Evolutionary conservation across 805 yeast genomes (phyloP).

Genomic region (Barnettozyma sucrosica): DNA sequence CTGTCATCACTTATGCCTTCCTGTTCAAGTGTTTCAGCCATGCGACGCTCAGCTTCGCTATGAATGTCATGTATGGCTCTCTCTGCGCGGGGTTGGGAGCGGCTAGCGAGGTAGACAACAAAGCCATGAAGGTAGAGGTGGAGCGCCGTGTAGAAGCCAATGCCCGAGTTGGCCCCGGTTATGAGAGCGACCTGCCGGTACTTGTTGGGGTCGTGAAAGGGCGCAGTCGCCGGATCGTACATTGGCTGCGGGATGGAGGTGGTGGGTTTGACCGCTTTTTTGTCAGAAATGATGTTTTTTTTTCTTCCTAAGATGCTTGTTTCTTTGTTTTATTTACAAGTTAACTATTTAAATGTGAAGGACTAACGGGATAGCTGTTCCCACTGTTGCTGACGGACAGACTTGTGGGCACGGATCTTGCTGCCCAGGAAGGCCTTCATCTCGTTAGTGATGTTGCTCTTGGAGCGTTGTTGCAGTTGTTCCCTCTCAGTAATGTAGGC

Average conservation of each 20-base stretch:
- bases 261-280: not conserved
- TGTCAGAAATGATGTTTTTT: no score
- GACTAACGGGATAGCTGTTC: conserved; percentile 11
- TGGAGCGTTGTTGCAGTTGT: conserved; percentile 35
- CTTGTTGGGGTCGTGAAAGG: conserved; percentile 51
- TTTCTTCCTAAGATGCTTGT: no score
- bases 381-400: conserved; percentile 13
- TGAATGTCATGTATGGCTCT: conserved; percentile 52
- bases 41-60: conserved; percentile 40
- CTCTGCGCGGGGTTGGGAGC: conserved; percentile 50
- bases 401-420: conserved; percentile 30
- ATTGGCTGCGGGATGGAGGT: not conserved
- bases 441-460: conserved; percentile 41
- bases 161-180: conserved; percentile 79
- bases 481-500: conserved; percentile 53
- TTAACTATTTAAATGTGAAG: conserved; percentile 4
- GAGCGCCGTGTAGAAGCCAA: conserved; percentile 71
- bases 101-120: conserved; percentile 67
- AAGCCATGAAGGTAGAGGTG: conserved; percentile 78
- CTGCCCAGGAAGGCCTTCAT: conserved; percentile 50
- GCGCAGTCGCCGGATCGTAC: conserved; percentile 25
- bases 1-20: conserved; percentile 18
- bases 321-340: not conserved
- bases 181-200: conserved; percentile 63
- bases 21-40: conserved; percentile 4